Evolutionary conservation across 2,329 filamentous ascomycete species (phyloP), one percentile per base, ranked within the genome.

Genomic region (Epichloe coenophiala): DNA sequence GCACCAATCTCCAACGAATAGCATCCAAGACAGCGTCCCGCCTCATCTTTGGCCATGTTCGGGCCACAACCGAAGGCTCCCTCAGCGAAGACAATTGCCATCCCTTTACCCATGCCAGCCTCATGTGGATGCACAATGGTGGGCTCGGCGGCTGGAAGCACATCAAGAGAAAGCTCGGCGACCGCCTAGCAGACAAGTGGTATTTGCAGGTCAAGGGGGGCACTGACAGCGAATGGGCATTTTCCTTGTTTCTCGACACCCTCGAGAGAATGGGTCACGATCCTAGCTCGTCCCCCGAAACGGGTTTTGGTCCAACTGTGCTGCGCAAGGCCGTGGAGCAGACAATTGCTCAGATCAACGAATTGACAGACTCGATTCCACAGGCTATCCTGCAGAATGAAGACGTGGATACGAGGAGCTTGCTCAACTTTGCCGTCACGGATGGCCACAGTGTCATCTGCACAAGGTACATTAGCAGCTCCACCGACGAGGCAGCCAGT

Each of bases 41-140:
- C 43, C 78, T 98, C 38, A 86, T 98, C 59, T 98, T 98, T 65
- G 93, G 89, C 51, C 93, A 98, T 65, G 91, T 98, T 17, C 86
- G 93, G 58, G 93, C 93, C 42, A 96, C 90, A 5, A 98, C 93
- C 41, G 90, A 96, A 64, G 93, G 93, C 31, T 86, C 88, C 3
- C 77, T 97, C 23, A 90, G 86, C 59, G 93, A 98, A 60, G 89
- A 89, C 67, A 98, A 98, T 70, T 98, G 93, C 78, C 93, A 98
- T 64, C 93, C 93, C 0, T 98, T 98, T 70, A 84, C 82, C 57
- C 84, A 96, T 65, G 86, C 87, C 54, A 88, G 86, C 55, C 72
- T 98, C 58, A 97, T 97, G 91, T 98, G 88, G 83, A 98, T 98
- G 93, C 93, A 98, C 71, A 98, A 98, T 63, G 93, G 93, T 48